Base-by-base conservation (phyloP, 805 yeast genomes). In the Starmerella floris region DNA sequence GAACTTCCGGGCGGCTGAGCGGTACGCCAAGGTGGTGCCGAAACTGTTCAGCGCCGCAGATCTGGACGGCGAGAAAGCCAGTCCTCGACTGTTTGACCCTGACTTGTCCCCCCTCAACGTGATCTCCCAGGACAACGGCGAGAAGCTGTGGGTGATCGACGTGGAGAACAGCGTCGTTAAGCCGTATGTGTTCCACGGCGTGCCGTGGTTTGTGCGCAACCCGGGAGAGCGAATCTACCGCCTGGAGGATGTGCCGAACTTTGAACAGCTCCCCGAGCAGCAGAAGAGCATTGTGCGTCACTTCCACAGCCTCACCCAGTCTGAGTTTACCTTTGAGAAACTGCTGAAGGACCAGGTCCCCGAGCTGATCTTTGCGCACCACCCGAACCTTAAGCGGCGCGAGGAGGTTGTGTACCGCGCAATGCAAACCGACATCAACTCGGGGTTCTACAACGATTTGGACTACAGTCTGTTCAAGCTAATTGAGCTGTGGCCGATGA, bases 61-160 rank as follows among this genome's bases (percentile, higher is more conserved):
- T 19, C 64, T 77, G 8, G 63, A 65, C 17, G 56, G 83, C 9
- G 63, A 77, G 43, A 62, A 83, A 34, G 70, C 81, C 54, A 70
- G 76, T 41, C 88, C 95, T 45, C 73, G 88, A 53, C 64, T 88
- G 41, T 73, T 65, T 50, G 70, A 77, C 49, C 88, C 95, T 4
- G 97, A 91, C 59, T 64, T 91, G 51, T 93, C 84, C 59, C 97
- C 98, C 20, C 69, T 87, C 73, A 88, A 88, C 57, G 83, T 83
- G 8, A 66, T 85, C 35, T 61, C 58, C 8, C 55, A 52, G 46
- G 52, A 49, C 20, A 52, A 48, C n/a, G 35, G 47, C n/a, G 40
- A 38, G 42, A 38, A 43, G 41, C 64, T 66, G 17, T 72, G 69
- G 54, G 75, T 85, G 48, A 57, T 85, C 41, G 98, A 88, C 62